Evolutionary conservation across 2,329 filamentous ascomycete genomes (phyloP).

Genomic region (Cladobotryum protrusum): DNA sequence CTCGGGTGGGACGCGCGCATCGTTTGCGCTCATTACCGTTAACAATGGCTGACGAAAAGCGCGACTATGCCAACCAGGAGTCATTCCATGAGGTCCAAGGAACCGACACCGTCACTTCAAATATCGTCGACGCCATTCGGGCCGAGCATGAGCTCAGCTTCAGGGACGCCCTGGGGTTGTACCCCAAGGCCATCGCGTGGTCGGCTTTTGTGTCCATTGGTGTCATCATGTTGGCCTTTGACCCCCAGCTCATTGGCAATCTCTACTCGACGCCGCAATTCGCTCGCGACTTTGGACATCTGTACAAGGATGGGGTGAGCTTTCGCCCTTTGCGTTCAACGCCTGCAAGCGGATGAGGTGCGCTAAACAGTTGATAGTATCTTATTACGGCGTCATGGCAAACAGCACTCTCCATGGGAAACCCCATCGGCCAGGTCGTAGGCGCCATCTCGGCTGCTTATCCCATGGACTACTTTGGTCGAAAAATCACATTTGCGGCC

Average conservation of each 20-base stretch:
- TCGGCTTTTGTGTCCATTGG: constrained; percentile 53
- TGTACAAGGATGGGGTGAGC: constrained; percentile 30
- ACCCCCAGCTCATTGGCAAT: constrained; percentile 58
- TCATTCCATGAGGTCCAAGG: constrained; percentile 1
- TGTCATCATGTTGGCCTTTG: constrained; percentile 58
- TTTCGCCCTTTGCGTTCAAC: constrained; percentile 1
- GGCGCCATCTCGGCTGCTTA: constrained; percentile 46
- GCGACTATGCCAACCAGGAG: constrained; percentile 2
- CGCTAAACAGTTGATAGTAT: constrained; percentile 17
- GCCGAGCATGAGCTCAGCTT: constrained; percentile 37
- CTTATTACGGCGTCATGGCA: constrained; percentile 40
- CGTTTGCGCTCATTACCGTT: not conserved
- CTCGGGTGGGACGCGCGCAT: too few relatives aligned
- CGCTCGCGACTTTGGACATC: constrained; percentile 48
- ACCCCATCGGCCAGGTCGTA: constrained; percentile 50
- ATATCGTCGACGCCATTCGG: constrained; percentile 30
- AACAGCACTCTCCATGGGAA: constrained; percentile 44
- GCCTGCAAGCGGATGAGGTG: not conserved
- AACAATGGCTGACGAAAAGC: constrained; percentile 6
- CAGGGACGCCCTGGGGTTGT: constrained; percentile 34
- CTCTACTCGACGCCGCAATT: constrained; percentile 56
- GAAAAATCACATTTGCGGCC: constrained; percentile 46
- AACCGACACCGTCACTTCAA: not conserved
- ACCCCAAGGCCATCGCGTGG: constrained; percentile 46
- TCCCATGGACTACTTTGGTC: constrained; percentile 29